Evolutionary conservation across 2,329 filamentous ascomycete genomes (phyloP), one percentile per base, ranked within the genome.

Genomic region (Hypoxylon sp.): DNA sequence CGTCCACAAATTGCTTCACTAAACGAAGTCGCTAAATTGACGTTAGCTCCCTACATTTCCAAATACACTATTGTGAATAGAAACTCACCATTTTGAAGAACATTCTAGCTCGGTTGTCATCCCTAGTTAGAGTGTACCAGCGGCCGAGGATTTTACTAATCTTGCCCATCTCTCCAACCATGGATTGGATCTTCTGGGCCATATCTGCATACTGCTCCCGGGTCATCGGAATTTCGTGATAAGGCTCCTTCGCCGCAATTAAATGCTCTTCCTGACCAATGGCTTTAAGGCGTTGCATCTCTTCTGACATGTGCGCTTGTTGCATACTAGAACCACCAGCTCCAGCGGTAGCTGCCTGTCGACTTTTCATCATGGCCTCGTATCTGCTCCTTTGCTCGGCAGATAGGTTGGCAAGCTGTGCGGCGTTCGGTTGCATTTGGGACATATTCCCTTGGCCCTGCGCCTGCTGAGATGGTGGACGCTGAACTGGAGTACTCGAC

Each of bases 81-180:
- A 51, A 10, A 81, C 85, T 80, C 79, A 87, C 85, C 67, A 80
- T 81, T 72, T 81, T 82, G 78, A 87, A 86, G 68, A 86, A 88
- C 77, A 82, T 80, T 69, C 79, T 83, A 3, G 84, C 83, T 38
- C 85, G 82, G 10, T 70, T 73, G 59, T 88, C 85, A 62, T 88
- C 85, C 14, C 78, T 79, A 0, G 83, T 84, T 19, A 82, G 72
- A 2, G 75, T 72, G 66, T 85, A 88, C 85, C 85, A 87, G 21
- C 77, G 82, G 28, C 76, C 78, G 3, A 88, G 73, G 0, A 79
- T 77, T 61, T 80, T 82, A 17, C 81, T 81, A 19, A 87, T 76
- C 68, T 82, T 84, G 19, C 69, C 72, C 75, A 87, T 82, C 23
- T 84, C 81, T 0, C 74, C 68, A 1, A 79, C 76, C 21, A 83